Percentiles rank a stretch among this genome's conserved stretches.
Conservation (phyloP, 139 green algal genomes). For the Spirogloea muscicola region DNA sequence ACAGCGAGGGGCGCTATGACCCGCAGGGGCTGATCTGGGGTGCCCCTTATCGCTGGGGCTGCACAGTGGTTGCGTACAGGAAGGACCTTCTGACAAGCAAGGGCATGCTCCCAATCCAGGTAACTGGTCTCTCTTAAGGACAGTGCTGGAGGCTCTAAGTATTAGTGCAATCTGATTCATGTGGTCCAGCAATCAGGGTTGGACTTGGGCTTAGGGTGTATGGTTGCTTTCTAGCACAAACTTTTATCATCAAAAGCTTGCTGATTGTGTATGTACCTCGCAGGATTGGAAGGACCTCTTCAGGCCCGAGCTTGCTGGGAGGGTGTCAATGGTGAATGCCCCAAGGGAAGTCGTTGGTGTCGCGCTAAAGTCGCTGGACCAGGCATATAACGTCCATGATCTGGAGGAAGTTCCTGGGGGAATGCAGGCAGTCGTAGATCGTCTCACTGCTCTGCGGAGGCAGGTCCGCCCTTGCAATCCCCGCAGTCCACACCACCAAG, state of each 20-base stretch:
- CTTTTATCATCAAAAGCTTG: too few species aligned
- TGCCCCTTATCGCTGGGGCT: slow-evolving; percentile 75
- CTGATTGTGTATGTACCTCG: too few species aligned
- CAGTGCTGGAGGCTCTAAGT: too few species aligned
- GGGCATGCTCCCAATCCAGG: slow-evolving; percentile 12
- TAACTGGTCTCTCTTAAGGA: not conserved
- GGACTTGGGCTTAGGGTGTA: too few species aligned
- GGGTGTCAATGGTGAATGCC: slow-evolving; percentile 67
- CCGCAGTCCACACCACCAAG: too few species aligned
- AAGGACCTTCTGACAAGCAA: slow-evolving; percentile 41
- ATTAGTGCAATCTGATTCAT: too few species aligned
- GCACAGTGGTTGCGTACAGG: slow-evolving; percentile 66
- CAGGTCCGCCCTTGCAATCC: too few species aligned
- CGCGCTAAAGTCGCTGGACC: slow-evolving; percentile 55
- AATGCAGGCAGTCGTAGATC: slow-evolving; percentile 2
- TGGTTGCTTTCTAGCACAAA: too few species aligned
- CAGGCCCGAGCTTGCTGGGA: slow-evolving; percentile 60
- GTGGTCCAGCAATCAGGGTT: too few species aligned
- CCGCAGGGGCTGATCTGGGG: slow-evolving; percentile 58
- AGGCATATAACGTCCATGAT: slow-evolving; percentile 15
- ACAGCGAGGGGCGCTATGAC: slow-evolving; percentile 2
- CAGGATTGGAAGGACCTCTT: slow-evolving; percentile 86
- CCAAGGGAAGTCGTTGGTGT: slow-evolving; percentile 72
- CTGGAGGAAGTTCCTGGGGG: not conserved
- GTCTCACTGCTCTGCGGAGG: slow-evolving; percentile 1